phyloP scores from a whole-genome alignment of 257 asterid genomes.

The Scutellaria galericulata region DNA sequence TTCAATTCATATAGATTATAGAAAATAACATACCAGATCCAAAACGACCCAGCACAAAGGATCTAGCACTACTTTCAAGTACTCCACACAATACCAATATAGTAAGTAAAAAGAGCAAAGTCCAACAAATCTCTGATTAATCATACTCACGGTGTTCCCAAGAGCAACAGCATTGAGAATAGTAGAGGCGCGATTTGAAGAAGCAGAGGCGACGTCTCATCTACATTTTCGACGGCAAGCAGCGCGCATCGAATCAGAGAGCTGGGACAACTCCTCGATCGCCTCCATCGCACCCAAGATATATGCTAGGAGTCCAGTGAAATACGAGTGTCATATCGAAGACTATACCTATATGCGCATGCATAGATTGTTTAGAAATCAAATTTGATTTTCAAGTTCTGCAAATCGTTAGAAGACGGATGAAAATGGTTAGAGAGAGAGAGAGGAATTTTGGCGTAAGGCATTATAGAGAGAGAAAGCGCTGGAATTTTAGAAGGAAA shows the following conservation, averaged over 20 bases:
- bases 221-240: conserved; percentile 93
- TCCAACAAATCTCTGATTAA: conserved; percentile 32
- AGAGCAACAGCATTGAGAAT: conserved; percentile 93
- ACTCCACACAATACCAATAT: conserved; percentile 11
- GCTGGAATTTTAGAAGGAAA: no score
- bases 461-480: no score
- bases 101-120: background rate
- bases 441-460: background rate
- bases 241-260: conserved; percentile 90
- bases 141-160: conserved; percentile 76
- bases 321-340: conserved; percentile 26
- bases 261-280: conserved; percentile 88
- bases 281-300: conserved; percentile 58
- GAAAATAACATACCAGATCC: conserved; percentile 38
- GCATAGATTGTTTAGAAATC: conserved; percentile 22
- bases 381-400: conserved; percentile 42
- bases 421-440: conserved; percentile 33
- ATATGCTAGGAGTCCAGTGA: conserved; percentile 42
- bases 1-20: conserved; percentile 1
- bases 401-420: conserved; percentile 28
- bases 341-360: conserved; percentile 28
- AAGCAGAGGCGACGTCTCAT: conserved; percentile 63
- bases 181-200: conserved; percentile 78
- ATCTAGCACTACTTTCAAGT: conserved; percentile 27
- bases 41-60: conserved; percentile 22